Evolutionary conservation across 2,329 filamentous ascomycete species (phyloP).

Genomic region (Pestalotiopsis sp.): DNA sequence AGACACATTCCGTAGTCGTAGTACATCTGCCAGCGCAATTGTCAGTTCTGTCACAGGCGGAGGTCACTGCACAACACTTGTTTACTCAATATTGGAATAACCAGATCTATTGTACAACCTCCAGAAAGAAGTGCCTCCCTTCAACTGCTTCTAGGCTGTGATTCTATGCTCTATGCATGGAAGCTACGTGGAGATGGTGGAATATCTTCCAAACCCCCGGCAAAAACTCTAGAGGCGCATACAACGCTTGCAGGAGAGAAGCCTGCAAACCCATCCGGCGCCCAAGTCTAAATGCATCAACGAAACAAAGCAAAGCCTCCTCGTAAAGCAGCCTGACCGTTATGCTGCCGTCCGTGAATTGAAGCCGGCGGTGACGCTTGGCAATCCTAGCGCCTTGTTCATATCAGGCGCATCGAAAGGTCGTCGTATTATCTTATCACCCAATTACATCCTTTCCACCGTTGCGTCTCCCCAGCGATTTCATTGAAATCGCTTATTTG

Average conservation of each 20-base stretch:
- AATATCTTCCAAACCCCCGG: conserved; percentile 19
- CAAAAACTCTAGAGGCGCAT: conserved; percentile 16
- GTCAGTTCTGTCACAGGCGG: no score
- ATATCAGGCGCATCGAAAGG: conserved; percentile 17
- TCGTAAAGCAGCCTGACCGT: conserved; percentile 24
- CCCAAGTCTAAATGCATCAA: conserved; percentile 31
- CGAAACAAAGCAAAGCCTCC: conserved; percentile 21
- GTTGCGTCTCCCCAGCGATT: conserved; percentile 8
- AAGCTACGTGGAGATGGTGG: conserved; percentile 21
- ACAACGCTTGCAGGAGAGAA: conserved; percentile 25
- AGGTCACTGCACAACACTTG: no score
- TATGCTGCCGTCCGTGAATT: conserved; percentile 18
- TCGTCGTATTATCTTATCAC: conserved; percentile 21
- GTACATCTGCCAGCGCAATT: no score
- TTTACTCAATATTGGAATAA: background rate
- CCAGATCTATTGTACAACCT: conserved; percentile 35
- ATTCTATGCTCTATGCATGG: conserved; percentile 29
- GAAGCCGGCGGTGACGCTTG: conserved; percentile 16
- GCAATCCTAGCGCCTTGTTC: conserved; percentile 17
- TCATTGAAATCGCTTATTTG: conserved; percentile 28
- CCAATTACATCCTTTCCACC: conserved; percentile 15
- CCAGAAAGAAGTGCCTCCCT: conserved; percentile 23
- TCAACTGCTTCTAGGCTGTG: conserved; percentile 31
- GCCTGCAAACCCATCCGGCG: conserved; percentile 28
- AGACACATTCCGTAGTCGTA: no score